Evolutionary conservation across 1,284 basidiomycete species (phyloP).

Genomic region (Paramarasmius palmivorus): DNA sequence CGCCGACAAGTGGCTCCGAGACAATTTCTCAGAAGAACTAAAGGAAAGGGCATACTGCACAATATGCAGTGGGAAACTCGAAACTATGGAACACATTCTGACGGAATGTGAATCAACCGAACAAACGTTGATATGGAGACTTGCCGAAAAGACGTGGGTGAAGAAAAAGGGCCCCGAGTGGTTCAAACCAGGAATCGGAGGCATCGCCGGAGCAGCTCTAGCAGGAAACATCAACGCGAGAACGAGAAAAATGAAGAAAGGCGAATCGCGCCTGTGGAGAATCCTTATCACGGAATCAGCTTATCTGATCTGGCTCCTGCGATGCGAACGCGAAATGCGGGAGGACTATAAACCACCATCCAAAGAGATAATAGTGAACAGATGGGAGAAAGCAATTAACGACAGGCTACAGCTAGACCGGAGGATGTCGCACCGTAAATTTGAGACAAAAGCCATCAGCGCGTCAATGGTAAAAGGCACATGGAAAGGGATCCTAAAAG

Average conservation of each 20-base stretch:
- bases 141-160: constrained; percentile 14
- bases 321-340: constrained; percentile 17
- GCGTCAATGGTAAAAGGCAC: background rate
- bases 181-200: background rate
- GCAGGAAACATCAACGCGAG: background rate
- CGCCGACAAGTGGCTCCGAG: background rate
- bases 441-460: background rate
- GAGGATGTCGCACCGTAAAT: background rate
- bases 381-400: background rate
- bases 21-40: background rate
- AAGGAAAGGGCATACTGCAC: background rate
- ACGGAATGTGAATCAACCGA: background rate
- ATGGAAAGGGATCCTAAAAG: background rate
- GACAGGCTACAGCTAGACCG: background rate
- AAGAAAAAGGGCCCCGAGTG: constrained; percentile 1
- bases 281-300: constrained; percentile 22
- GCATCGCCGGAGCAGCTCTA: background rate
- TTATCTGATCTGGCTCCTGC: constrained; percentile 21
- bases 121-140: no score
- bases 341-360: constrained; percentile 2
- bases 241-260: background rate
- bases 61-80: background rate
- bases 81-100: background rate
- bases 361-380: constrained; percentile 1
- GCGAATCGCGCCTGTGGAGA: constrained; percentile 13